Evolutionary conservation across 73 alveolate genomes (phyloP), one percentile per base, ranked within the genome.

Genomic region (Durusdinium trenchii): DNA sequence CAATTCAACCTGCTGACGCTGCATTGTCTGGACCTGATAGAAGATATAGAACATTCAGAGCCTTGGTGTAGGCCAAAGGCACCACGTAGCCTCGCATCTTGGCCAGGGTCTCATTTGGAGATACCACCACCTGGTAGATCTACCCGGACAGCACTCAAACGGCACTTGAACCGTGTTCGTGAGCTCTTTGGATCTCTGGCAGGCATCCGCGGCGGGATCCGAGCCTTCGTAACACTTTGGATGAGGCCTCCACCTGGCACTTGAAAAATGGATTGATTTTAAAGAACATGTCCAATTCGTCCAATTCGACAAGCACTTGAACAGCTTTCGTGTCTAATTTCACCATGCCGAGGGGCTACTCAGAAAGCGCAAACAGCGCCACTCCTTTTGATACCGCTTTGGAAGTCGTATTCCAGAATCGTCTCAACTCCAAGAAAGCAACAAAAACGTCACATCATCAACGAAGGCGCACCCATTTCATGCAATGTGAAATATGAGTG

Each of bases 11-110:
- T 60, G 73, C 73, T 23, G 30, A 23, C 4, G 73, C 18, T 23
- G 30, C 73, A 23, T 60, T 16, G 32, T 16, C 69, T n/a, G n/a
- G n/a, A n/a, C n/a, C n/a, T n/a, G n/a, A n/a, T n/a, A n/a, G n/a
- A n/a, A n/a, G n/a, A 57, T 57, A 16, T 57, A 23, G 69, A 12
- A 57, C 12, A 16, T 57, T 57, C 32, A 57, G 69, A 12, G 78
- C 94, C 94, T 84, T 84, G 94, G 94, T 84, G 78, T 84, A 84
- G 51, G 94, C 94, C 94, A 84, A 42, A 20, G 94, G 94, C 94
- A 84, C 76, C 78, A 84, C 94, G 48, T 73, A 42, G 83, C 95
- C 95, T 87, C 73, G 83, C 60, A 87, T 60, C 84, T 48, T 42
- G 30, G 95, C 85, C 20, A 43, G 76, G 28, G 32, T 62, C 35